phyloP scores from a whole-genome alignment of 2,329 filamentous ascomycete genomes.

The Hymenoscyphus scutula region DNA sequence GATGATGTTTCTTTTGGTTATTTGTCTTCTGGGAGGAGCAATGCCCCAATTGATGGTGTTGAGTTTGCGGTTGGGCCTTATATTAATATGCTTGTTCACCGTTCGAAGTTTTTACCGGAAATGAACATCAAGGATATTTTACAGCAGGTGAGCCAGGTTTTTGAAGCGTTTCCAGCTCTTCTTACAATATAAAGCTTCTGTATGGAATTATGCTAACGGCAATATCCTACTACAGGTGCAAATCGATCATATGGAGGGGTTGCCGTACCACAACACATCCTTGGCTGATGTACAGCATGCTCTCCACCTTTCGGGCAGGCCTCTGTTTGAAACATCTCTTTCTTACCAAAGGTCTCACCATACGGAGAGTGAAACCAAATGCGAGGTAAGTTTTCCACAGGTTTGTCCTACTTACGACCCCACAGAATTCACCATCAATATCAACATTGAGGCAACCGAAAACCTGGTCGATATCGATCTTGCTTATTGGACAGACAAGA shows the following conservation, averaged over 20 bases:
- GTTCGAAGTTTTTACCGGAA: conserved; percentile 17
- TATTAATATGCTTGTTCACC: conserved; percentile 40
- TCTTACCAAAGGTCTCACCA: conserved; percentile 15
- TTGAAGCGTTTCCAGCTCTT: neutral
- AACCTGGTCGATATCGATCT: conserved; percentile 39
- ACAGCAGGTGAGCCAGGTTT: conserved; percentile 1
- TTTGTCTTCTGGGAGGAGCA: conserved; percentile 40
- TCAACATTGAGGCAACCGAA: conserved; percentile 41
- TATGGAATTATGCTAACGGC: neutral
- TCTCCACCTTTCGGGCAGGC: conserved; percentile 12
- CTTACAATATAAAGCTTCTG: neutral
- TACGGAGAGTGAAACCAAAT: neutral
- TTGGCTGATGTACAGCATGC: conserved; percentile 40
- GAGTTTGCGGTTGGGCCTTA: conserved; percentile 46
- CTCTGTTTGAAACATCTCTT: conserved; percentile 22
- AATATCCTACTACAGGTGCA: conserved; percentile 25
- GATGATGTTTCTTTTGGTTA: conserved; percentile 39
- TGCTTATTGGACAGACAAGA: conserved; percentile 42
- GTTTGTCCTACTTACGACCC: conserved; percentile 39
- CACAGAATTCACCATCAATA: conserved; percentile 41
- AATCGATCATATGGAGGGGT: conserved; percentile 34
- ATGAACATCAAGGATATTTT: conserved; percentile 31
- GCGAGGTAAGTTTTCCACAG: conserved; percentile 35
- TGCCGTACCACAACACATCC: conserved; percentile 40
- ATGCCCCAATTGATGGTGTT: conserved; percentile 45